Percentiles rank a stretch among this genome's conserved stretches.
Conservation (phyloP, 2,329 filamentous ascomycete genomes). For the Thermothelomyces thermophilus region DNA sequence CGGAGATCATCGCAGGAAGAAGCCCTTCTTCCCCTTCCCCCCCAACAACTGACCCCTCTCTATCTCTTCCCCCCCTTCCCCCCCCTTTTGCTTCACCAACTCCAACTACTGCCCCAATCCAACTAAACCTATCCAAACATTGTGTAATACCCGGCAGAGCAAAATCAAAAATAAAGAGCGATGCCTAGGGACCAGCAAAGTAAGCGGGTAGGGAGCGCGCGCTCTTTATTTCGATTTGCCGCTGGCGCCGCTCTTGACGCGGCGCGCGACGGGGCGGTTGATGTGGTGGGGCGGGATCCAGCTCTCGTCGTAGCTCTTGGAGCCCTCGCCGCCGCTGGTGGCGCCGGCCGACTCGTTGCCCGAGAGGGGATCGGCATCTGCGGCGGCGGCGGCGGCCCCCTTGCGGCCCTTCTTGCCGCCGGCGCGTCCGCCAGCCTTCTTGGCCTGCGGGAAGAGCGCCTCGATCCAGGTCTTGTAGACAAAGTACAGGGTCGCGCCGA, state of each 20-base stretch:
- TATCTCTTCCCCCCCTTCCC: no score
- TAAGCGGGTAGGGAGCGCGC: not conserved
- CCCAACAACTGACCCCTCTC: not conserved
- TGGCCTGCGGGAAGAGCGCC: slow-evolving; percentile 83
- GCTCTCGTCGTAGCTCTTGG: slow-evolving; percentile 76
- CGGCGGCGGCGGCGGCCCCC: slow-evolving; percentile 36
- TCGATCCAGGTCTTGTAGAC: slow-evolving; percentile 98
- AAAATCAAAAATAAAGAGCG: not conserved
- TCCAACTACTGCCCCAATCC: no score
- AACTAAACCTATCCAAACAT: no score
- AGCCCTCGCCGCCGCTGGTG: slow-evolving; percentile 52
- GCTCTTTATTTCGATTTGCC: slow-evolving; percentile 28
- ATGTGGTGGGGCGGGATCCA: slow-evolving; percentile 91
- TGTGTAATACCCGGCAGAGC: not conserved
- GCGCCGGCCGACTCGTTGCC: slow-evolving; percentile 65
- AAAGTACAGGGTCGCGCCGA: slow-evolving; percentile 81
- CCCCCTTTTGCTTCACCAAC: no score
- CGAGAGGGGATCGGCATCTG: slow-evolving; percentile 53
- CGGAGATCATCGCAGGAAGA: not conserved
- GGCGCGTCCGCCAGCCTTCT: slow-evolving; percentile 28
- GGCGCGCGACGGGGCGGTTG: slow-evolving; percentile 70
- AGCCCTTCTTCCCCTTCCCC: not conserved
- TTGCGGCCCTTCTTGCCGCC: slow-evolving; percentile 46
- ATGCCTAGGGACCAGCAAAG: not conserved
- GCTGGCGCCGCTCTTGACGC: slow-evolving; percentile 54